A percentile compares a stretch with the other conserved stretches of the same genome.
phyloP scores from a whole-genome alignment of 495 filamentous ascomycete genomes.

The Cercophora newfieldiana region DNA sequence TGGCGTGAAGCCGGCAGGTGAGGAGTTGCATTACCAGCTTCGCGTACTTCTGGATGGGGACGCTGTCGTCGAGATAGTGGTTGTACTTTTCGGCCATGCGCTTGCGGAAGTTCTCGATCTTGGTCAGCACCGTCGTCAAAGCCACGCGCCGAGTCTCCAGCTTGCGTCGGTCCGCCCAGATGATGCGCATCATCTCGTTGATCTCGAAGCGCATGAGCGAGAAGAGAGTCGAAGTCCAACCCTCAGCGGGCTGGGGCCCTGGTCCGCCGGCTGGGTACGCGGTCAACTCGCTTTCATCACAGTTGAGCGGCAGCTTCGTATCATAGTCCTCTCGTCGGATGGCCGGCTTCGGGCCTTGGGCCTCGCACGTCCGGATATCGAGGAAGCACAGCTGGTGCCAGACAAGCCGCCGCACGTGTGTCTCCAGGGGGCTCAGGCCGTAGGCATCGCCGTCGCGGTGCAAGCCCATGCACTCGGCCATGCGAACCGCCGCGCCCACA shows the following conservation, averaged over 20 bases:
- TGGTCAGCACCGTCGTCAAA: slow-evolving; percentile 55
- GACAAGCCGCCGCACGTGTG: slow-evolving; percentile 70
- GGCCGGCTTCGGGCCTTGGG: slow-evolving; percentile 66
- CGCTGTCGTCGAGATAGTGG: slow-evolving; percentile 54
- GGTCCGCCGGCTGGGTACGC: slow-evolving; percentile 7
- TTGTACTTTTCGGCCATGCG: slow-evolving; percentile 61
- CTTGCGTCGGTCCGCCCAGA: slow-evolving; percentile 62
- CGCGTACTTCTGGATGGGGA: slow-evolving; percentile 60
- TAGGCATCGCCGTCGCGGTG: slow-evolving; percentile 68
- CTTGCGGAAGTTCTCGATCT: slow-evolving; percentile 61
- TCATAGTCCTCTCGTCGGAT: slow-evolving; percentile 73
- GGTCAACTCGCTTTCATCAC: slow-evolving; percentile 61
- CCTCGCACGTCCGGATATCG: slow-evolving; percentile 74
- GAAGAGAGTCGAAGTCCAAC: slow-evolving; percentile 68
- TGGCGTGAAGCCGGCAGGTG: slow-evolving; percentile 61
- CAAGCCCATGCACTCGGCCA: slow-evolving; percentile 77
- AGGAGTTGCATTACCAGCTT: slow-evolving; percentile 61
- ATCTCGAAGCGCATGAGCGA: slow-evolving; percentile 67
- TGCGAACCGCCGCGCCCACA: slow-evolving; percentile 65
- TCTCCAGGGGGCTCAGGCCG: slow-evolving; percentile 64
- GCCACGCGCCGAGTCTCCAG: slow-evolving; percentile 62
- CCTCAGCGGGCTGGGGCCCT: slow-evolving; percentile 38
- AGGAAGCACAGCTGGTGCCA: slow-evolving; percentile 78
- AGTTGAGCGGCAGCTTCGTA: slow-evolving; percentile 65
- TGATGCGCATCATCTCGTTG: slow-evolving; percentile 67